Percentiles rank a stretch among this genome's conserved stretches.
These are phyloP conservation scores for Neltuma alba DNA, from an alignment of 306 rosid genomes.

Conservation along the genomic window DNA sequence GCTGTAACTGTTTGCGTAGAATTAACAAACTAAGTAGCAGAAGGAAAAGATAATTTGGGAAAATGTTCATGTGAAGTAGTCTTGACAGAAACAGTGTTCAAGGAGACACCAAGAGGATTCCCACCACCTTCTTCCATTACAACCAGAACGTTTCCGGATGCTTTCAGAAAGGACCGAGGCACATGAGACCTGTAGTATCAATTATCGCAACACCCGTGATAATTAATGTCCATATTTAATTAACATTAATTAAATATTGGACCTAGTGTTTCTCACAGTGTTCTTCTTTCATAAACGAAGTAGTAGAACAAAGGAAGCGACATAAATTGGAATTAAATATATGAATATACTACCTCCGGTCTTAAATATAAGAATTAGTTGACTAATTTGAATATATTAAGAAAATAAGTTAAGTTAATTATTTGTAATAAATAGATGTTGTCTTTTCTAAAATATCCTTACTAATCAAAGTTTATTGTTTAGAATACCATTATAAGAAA, in stretches of 20 bases:
- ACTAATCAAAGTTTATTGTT: too few species aligned
- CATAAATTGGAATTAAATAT: too few species aligned
- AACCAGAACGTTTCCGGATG: conserved; percentile 49
- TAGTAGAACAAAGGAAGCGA: too few species aligned
- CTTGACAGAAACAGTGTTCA: conserved; percentile 51
- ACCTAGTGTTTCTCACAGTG: background rate
- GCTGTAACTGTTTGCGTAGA: too few species aligned
- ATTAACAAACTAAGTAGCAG: conserved; percentile 1
- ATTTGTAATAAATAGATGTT: too few species aligned
- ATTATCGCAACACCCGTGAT: background rate
- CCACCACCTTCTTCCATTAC: conserved; percentile 77
- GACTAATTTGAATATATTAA: too few species aligned
- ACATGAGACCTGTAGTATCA: conserved; percentile 63
- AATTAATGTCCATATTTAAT: background rate
- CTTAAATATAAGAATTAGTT: too few species aligned
- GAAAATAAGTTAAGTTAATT: too few species aligned
- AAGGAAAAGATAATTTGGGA: conserved; percentile 37
- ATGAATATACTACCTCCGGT: too few species aligned
- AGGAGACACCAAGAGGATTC: conserved; percentile 58
- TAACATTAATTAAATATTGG: background rate
- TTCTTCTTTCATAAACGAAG: too few species aligned
- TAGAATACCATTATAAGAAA: too few species aligned
- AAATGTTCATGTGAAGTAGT: conserved; percentile 7
- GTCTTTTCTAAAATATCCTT: too few species aligned
- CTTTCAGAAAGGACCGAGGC: conserved; percentile 68